Evolutionary conservation across 331 rosid species (phyloP), one percentile per base, ranked within the genome.

Genomic region (Stylosanthes scabra): DNA sequence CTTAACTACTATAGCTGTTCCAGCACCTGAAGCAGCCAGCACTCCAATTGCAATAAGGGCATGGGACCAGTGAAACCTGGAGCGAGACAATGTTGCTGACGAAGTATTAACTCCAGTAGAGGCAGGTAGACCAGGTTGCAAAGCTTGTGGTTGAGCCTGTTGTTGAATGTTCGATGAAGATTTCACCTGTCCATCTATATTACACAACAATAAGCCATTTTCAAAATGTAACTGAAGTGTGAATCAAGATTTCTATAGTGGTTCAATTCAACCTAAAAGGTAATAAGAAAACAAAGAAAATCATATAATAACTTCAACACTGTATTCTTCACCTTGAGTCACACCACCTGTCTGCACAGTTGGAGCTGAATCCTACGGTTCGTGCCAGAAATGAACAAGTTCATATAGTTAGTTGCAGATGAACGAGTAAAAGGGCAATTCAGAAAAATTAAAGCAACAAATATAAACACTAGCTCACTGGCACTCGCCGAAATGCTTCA

Each of bases 401-500:
- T 61, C 31, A 83, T 2, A 65, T 20, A 75, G 70, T 58, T 40
- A 52, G 52, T 58, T 61, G 54, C 39, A 51, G 31, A 68, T 60
- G 49, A 42, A 15, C 52, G 54, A 63, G 40, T 51, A 16, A 63
- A 51, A 52, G 16, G 68, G 61, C 40, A 16, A 11, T 15, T 58
- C 20, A 42, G 29, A 31, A 9, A 71, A 58, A 58, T 27, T 14
- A 3, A 41, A 50, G 44, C 37, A 66, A 58, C 13, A 40, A 44
- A 47, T 12, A 51, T 51, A 28, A 11, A 8, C 40, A 52, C 54
- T 76, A 39, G 78, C 93, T 82, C 75, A 95, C 97, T 11, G 99
- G 99, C 59, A 86, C 97, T 68, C 84, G 98, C 42, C 45, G 91
- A 80, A 95, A 95, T 34, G 99, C 96, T 81, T 95, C 99, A 62